Evolutionary conservation across 2,329 filamentous ascomycete genomes (phyloP), one percentile per base, ranked within the genome.

Genomic region (Aspergillus caelatus): DNA sequence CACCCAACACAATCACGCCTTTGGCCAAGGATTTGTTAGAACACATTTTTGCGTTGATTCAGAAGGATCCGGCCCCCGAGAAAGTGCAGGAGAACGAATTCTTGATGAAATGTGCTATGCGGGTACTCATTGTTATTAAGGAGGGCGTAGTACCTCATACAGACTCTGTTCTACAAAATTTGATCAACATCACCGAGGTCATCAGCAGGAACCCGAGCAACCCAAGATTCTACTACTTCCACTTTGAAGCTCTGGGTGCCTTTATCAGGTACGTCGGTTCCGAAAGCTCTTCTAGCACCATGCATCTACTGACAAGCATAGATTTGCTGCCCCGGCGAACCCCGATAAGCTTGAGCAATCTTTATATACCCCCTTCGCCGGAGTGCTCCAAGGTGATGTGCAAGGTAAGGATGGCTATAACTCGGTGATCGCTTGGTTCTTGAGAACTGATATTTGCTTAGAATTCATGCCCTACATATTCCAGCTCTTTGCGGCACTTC

Each of bases 71-170:
- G 4, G 90, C 91, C 12, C 91, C 96, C 1, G 88, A 94, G 68
- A 99, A 98, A 83, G 89, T 99, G 65, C 95, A 99, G 75, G 95
- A 99, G 79, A 99, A 99, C 75, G 95, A 99, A 76, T 99, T 98
- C 77, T 79, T 99, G 74, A 98, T 99, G 94, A 92, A 93, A 72
- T 99, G 95, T 73, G 93, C 97, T 62, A 99, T 99, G 95, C 88
- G 95, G 71, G 94, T 99, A 14, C 84, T 99, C 65, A 93, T 99
- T 68, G 94, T 98, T 67, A 91, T 98, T 78, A 92, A 91, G 75
- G 94, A 97, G 55, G 91, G 89, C 32, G 88, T 94, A 16, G 80
- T 89, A 2, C 85, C 89, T 1, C 88, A 95, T 56, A 84, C 90
- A 7, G 92, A 97, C 70, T 86, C 85, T 68, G 88, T 96, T n/a